Evolutionary conservation across 23 red algal genomes (phyloP).

Genomic region (Agarophyton chilense): DNA sequence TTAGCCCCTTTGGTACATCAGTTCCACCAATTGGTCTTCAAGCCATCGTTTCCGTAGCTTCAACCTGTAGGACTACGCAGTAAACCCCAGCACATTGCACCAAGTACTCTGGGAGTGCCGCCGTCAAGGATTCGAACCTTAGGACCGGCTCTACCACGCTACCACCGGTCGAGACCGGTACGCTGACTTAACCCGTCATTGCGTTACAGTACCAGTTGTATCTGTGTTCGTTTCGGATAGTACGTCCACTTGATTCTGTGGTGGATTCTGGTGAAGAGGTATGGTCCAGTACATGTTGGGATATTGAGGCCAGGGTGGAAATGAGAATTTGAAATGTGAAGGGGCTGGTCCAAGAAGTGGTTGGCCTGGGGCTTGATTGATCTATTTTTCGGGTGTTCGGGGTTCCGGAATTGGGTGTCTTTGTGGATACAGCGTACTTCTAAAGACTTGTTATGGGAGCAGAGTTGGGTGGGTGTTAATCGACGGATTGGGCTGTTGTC

Average conservation of each 20-base stretch:
- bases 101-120: too few relatives aligned
- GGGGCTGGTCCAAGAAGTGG: neutral
- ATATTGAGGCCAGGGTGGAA: neutral
- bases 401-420: constrained; percentile 3
- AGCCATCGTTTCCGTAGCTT: too few relatives aligned
- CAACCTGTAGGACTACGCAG: too few relatives aligned
- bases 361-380: neutral
- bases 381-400: neutral
- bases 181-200: too few relatives aligned
- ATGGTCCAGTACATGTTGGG: neutral
- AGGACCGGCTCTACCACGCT: neutral
- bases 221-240: neutral
- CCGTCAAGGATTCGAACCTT: too few relatives aligned
- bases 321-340: neutral
- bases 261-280: neutral
- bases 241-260: neutral
- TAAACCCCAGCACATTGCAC: too few relatives aligned
- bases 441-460: neutral
- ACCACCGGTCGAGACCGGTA: too few relatives aligned
- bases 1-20: too few relatives aligned
- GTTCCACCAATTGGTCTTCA: too few relatives aligned
- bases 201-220: neutral
- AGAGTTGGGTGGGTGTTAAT: neutral
- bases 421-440: neutral
- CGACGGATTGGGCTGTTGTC: neutral